phyloP scores from a whole-genome alignment of 2,329 filamentous ascomycete species.

The Fusarium sororula region DNA sequence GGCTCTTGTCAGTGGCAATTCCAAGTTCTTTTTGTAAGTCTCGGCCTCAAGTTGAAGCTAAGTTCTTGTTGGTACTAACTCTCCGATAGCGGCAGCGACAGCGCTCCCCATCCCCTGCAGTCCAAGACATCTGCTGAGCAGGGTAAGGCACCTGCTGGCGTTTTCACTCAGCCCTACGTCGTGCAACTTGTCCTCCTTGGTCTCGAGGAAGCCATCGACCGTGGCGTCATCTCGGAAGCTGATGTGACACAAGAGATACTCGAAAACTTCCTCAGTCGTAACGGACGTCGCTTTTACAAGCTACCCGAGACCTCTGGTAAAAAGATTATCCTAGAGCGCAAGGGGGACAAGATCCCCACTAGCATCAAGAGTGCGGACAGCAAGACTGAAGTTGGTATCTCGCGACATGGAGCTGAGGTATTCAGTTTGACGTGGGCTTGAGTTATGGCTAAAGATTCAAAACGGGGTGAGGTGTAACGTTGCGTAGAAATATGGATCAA shows the following conservation, averaged over 20 bases:
- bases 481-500: background rate
- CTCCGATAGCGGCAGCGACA: conserved; percentile 62
- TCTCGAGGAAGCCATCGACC: conserved; percentile 68
- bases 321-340: conserved; percentile 52
- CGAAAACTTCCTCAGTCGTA: conserved; percentile 62
- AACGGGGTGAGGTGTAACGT: background rate
- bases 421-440: conserved; percentile 53
- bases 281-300: conserved; percentile 65
- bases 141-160: conserved; percentile 72
- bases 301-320: conserved; percentile 42
- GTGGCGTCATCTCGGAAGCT: conserved; percentile 59
- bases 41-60: background rate
- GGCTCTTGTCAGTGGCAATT: conserved; percentile 65
- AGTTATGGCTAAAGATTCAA: background rate
- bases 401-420: conserved; percentile 52
- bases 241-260: conserved; percentile 66
- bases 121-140: conserved; percentile 62
- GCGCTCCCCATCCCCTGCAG: conserved; percentile 69
- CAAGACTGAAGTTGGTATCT: conserved; percentile 55
- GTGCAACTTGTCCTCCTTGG: conserved; percentile 69
- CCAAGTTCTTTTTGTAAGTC: conserved; percentile 77
- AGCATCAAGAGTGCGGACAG: conserved; percentile 53
- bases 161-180: conserved; percentile 81
- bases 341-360: conserved; percentile 51
- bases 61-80: background rate